Conservation (phyloP, 2,329 filamentous ascomycete genomes). For the Plectosphaerella sp. region DNA sequence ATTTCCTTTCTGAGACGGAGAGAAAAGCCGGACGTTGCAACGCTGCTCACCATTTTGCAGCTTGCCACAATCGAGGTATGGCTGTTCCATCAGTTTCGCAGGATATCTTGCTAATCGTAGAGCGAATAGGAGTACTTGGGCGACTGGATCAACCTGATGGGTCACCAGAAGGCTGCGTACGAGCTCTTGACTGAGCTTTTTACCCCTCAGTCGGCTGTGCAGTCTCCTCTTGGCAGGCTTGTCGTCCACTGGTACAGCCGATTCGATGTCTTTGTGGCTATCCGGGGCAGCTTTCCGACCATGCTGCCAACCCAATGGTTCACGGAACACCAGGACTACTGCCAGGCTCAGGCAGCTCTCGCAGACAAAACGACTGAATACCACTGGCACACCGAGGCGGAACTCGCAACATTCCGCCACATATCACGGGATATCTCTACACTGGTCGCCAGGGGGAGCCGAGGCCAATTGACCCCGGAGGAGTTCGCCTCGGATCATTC, state of each 20-base stretch:
- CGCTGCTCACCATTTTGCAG: conserved; percentile 82
- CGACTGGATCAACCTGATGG: conserved; percentile 90
- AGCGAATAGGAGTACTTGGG: conserved; percentile 76
- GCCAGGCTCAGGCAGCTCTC: conserved; percentile 55
- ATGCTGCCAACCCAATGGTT: conserved; percentile 79
- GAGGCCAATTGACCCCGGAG: conserved; percentile 58
- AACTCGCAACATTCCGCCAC: conserved; percentile 62
- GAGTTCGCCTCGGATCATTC: conserved; percentile 62
- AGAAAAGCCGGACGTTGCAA: conserved; percentile 68
- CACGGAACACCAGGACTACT: conserved; percentile 57
- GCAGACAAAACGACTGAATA: conserved; percentile 25
- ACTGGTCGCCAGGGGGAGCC: conserved; percentile 66
- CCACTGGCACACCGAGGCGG: conserved; percentile 62
- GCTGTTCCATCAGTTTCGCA: not conserved
- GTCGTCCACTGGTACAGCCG: conserved; percentile 86
- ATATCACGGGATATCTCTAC: conserved; percentile 77
- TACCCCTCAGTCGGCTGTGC: conserved; percentile 68
- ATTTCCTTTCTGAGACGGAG: conserved; percentile 66
- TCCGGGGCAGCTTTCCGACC: conserved; percentile 76
- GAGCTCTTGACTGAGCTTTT: conserved; percentile 76
- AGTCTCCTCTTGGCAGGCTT: conserved; percentile 65
- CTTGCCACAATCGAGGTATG: conserved; percentile 88
- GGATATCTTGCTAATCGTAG: conserved; percentile 10
- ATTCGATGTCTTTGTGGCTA: conserved; percentile 79
- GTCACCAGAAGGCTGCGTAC: conserved; percentile 86